These are phyloP conservation scores for Lachnellula subtilissima DNA, from an alignment of 2,329 filamentous ascomycete species.

Conservation along the genomic window DNA sequence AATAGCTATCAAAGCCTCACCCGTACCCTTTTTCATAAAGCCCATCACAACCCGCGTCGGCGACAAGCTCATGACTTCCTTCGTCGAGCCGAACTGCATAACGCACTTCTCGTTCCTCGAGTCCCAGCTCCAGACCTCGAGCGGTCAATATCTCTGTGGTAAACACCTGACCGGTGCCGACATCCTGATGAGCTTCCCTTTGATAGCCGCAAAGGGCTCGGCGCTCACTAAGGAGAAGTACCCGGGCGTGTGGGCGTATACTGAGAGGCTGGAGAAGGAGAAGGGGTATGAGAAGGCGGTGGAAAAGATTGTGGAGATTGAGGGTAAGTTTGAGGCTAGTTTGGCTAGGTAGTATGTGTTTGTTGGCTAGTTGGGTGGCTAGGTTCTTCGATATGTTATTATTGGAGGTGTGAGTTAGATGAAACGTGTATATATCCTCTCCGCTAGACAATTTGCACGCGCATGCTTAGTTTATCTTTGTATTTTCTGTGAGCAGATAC, in stretches of 20 bases:
- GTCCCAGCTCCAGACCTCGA: slow-evolving; percentile 40
- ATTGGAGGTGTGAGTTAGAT: no score
- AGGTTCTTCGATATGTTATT: no score
- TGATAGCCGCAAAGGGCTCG: slow-evolving; percentile 39
- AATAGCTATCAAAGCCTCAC: slow-evolving; percentile 48
- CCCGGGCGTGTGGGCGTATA: slow-evolving; percentile 43
- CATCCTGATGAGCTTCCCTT: slow-evolving; percentile 47
- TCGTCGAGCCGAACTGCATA: slow-evolving; percentile 42
- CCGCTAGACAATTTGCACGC: no score
- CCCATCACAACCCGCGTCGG: slow-evolving; percentile 56
- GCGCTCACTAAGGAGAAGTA: slow-evolving; percentile 38
- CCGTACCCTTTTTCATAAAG: slow-evolving; percentile 65
- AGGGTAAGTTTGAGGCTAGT: slow-evolving; percentile 29
- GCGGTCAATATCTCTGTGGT: slow-evolving; percentile 48
- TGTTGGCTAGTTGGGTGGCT: not conserved
- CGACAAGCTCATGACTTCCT: slow-evolving; percentile 38
- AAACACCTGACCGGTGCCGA: slow-evolving; percentile 45
- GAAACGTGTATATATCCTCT: no score
- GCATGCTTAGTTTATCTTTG: no score
- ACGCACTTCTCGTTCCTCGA: slow-evolving; percentile 48
- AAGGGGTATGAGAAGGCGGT: slow-evolving; percentile 41
- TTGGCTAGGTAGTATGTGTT: not conserved
- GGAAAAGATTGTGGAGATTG: slow-evolving; percentile 43
- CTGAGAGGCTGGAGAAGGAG: slow-evolving; percentile 39
- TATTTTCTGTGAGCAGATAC: no score